Evolutionary conservation across 805 yeast species (phyloP), one percentile per base, ranked within the genome.

Genomic region (Ogataea nonfermentans): DNA sequence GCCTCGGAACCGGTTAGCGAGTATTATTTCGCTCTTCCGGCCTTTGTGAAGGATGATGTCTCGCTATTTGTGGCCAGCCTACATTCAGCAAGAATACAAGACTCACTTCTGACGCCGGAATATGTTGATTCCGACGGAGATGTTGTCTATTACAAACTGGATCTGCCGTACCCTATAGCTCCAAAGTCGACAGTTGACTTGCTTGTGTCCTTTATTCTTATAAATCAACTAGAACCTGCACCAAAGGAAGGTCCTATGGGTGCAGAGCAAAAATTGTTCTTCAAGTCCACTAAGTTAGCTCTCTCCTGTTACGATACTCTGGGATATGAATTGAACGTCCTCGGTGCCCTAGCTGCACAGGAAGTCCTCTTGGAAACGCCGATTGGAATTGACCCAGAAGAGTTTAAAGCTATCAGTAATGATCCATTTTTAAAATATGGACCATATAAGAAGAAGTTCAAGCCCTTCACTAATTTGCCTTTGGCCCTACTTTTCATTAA

Each of bases 171-270:
- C 31, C 84, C 93, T 27, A 65, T 90, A 40, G 73, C 82, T 8
- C 85, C 95, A 19, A 76, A 78, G 24, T 71, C 79, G 16, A 62
- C 64, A 23, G 59, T 70, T 32, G 66, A 70, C 25, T 54, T 91
- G 31, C 62, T 65, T 26, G 63, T 81, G 12, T 68, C 76, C 23
- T 62, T 70, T 44, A 74, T 77, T 2, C 65, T 74, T 41, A 68
- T 76, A 23, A 67, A 71, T 41, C 58, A 65, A 24, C 53, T 81
- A 33, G 44, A 51, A 36, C 87, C 97, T 29, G 59, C 74, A 36
- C 97, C 98, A 1, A 72, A 70, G 36, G 64, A 69, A 44, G 76
- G 84, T 29, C 68, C 63, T 12, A 70, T 90, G 66, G 66, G 64
- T 8, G 85, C 76, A 16, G 63, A 63, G 24, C 97, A 90, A 67